Evolutionary conservation across 2,329 filamentous ascomycete genomes (phyloP).

Genomic region (Apiospora saccharicola): DNA sequence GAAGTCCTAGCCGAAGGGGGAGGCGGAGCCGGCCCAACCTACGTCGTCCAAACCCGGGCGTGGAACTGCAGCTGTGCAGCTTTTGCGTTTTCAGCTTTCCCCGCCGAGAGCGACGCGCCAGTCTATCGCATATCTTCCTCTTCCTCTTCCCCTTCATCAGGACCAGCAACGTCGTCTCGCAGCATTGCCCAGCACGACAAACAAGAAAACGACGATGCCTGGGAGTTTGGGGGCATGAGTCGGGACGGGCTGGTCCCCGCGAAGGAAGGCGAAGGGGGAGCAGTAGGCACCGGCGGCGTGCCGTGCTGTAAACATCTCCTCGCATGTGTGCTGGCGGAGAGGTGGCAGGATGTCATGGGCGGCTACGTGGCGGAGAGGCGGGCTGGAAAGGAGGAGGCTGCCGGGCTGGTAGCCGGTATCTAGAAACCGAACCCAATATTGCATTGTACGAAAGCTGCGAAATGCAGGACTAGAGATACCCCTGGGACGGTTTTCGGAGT

Average conservation of each 20-base stretch:
- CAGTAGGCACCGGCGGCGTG: conserved; percentile 42
- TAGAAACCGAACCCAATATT: conserved; percentile 29
- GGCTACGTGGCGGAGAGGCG: conserved; percentile 60
- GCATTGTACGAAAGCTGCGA: not conserved
- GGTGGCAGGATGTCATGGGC: conserved; percentile 66
- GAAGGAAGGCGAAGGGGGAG: conserved; percentile 26
- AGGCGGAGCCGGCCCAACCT: conserved; percentile 47
- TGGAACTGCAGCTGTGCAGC: conserved; percentile 94
- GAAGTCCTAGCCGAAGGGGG: conserved; percentile 24
- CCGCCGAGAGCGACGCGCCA: conserved; percentile 38
- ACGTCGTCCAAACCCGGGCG: conserved; percentile 75
- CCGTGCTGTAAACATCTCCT: conserved; percentile 88
- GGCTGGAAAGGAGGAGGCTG: conserved; percentile 72
- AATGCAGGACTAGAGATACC: not conserved
- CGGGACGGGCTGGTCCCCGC: conserved; percentile 42
- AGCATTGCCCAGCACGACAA: conserved; percentile 9
- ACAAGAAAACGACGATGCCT: conserved; percentile 28
- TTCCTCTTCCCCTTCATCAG: not conserved
- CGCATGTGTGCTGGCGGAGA: conserved; percentile 78
- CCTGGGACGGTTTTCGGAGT: not conserved
- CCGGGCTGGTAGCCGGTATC: conserved; percentile 66
- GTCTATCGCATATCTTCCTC: conserved; percentile 14
- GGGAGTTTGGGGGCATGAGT: conserved; percentile 44
- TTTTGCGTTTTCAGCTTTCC: conserved; percentile 79
- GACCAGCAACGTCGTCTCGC: not conserved